Conservation (phyloP, 2,329 filamentous ascomycete genomes). For the Diaporthe citrichinensis region DNA sequence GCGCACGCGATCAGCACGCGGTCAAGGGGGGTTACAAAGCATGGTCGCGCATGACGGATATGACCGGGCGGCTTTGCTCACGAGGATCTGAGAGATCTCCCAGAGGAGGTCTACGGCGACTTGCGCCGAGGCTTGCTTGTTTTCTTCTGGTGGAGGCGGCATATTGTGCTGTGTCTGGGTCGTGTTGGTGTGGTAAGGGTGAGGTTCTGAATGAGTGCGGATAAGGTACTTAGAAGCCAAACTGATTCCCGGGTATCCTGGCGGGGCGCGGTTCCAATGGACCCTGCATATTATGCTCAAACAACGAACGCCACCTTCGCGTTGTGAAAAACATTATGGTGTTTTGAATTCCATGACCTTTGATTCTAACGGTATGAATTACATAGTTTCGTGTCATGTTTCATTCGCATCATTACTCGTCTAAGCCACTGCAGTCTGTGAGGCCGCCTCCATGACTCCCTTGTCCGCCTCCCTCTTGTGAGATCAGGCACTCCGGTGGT, state of each 20-base stretch:
- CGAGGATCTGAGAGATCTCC: constrained; percentile 90
- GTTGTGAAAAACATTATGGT: not conserved
- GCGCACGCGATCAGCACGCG: not conserved
- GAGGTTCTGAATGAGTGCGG: constrained; percentile 22
- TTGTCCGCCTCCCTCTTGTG: not conserved
- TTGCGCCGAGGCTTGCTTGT: constrained; percentile 82
- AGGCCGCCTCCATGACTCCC: not conserved
- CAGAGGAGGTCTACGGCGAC: constrained; percentile 87
- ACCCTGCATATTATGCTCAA: not conserved
- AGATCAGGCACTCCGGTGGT: not conserved
- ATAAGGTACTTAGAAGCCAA: not conserved
- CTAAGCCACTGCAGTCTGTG: not conserved
- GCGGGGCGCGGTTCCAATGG: not conserved
- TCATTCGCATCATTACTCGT: constrained; percentile 5
- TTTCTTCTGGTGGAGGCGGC: constrained; percentile 58
- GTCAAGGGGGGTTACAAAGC: not conserved
- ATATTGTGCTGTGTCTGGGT: constrained; percentile 45
- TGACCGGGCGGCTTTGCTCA: constrained; percentile 59
- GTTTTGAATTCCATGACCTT: not conserved
- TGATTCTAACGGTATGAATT: not conserved
- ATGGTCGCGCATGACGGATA: not conserved
- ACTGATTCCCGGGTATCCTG: not conserved
- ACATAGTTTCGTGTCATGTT: not conserved
- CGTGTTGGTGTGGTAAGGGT: constrained; percentile 16
- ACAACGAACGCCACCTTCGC: not conserved